These are phyloP conservation scores for Graphiopsis chlorocephala DNA, from an alignment of 2,329 filamentous ascomycete genomes.

Conservation along the genomic window DNA sequence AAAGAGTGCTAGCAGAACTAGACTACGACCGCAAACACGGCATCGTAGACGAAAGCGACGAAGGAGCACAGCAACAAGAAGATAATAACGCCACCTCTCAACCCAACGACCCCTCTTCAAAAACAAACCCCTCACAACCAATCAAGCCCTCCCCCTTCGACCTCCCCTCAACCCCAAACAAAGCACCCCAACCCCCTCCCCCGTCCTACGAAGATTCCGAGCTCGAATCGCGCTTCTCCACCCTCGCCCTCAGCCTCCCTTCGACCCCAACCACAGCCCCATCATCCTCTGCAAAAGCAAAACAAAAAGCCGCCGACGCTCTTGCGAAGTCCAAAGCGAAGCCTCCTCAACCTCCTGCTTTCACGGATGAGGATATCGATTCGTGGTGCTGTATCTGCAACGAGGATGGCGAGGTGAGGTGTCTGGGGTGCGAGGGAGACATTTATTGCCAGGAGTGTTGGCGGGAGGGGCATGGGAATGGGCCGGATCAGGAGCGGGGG, in stretches of 20 bases:
- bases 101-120: neutral
- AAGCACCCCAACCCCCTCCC: constrained; percentile 25
- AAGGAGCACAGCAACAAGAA: constrained; percentile 16
- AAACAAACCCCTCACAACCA: neutral
- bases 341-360: constrained; percentile 36
- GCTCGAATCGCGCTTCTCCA: constrained; percentile 45
- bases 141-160: constrained; percentile 17
- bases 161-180: constrained; percentile 34
- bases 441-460: constrained; percentile 77
- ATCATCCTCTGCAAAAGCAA: constrained; percentile 20
- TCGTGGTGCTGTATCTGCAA: constrained; percentile 82
- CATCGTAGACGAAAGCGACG: constrained; percentile 16
- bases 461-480: constrained; percentile 73
- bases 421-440: constrained; percentile 67
- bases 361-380: constrained; percentile 68
- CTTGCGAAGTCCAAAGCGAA: constrained; percentile 30
- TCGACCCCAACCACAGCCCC: constrained; percentile 47
- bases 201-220: constrained; percentile 41
- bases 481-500: constrained; percentile 66
- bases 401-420: constrained; percentile 71
- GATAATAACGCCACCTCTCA: neutral
- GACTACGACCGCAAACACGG: constrained; percentile 43
- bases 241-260: constrained; percentile 45
- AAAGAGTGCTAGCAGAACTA: constrained; percentile 46
- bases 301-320: constrained; percentile 27